A percentile compares a stretch with the other conserved stretches of the same genome.
phyloP scores from a whole-genome alignment of 305 asterid genomes.

The Fraxinus floribunda region DNA sequence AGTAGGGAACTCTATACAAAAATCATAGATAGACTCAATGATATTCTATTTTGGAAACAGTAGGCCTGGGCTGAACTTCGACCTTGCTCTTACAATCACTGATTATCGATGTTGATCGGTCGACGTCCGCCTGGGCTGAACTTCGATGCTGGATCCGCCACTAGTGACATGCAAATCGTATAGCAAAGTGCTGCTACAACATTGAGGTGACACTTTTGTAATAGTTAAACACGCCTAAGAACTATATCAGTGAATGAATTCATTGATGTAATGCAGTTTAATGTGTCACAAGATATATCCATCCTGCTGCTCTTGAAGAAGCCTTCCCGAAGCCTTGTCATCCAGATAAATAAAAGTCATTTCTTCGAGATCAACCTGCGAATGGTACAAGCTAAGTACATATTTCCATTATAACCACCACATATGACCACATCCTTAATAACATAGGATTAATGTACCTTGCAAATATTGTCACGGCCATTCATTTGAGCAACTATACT shows the following conservation, averaged over 20 bases:
- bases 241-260: neutral
- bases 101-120: too few relatives aligned
- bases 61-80: too few relatives aligned
- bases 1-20: too few relatives aligned
- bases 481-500: slow-evolving; percentile 83
- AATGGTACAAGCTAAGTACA: neutral
- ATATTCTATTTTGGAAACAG: too few relatives aligned
- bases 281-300: slow-evolving; percentile 61
- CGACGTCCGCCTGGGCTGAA: too few relatives aligned
- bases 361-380: slow-evolving; percentile 91
- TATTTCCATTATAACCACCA: neutral
- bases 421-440: neutral
- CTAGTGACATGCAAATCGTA: too few relatives aligned
- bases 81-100: too few relatives aligned
- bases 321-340: slow-evolving; percentile 85
- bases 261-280: neutral
- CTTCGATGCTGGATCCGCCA: too few relatives aligned
- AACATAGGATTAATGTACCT: slow-evolving; percentile 31
- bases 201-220: neutral
- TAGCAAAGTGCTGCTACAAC: too few relatives aligned
- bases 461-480: slow-evolving; percentile 86
- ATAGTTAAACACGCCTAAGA: neutral
- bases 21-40: too few relatives aligned
- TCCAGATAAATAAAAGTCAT: slow-evolving; percentile 70
- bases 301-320: slow-evolving; percentile 93